Percentiles rank a stretch among this genome's conserved stretches.
phyloP scores from a whole-genome alignment of 805 yeast species.

The Zygoascus biomembranicola region DNA sequence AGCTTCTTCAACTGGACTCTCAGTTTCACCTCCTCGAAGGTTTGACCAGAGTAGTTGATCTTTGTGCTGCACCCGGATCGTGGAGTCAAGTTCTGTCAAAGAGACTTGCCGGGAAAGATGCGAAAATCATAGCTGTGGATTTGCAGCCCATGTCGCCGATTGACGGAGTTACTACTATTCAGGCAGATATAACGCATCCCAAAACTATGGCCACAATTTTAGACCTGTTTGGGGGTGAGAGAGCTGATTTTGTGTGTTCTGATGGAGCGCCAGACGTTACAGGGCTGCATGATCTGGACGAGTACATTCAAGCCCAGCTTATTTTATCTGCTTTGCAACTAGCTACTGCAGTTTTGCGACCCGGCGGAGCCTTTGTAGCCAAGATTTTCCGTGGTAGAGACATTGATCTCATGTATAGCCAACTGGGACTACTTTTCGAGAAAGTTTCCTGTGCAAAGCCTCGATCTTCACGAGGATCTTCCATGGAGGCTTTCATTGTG shows the following conservation, averaged over 20 bases:
- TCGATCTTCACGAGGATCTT: conserved; percentile 88
- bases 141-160: conserved; percentile 97
- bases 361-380: conserved; percentile 92
- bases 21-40: conserved; percentile 74
- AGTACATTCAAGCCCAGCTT: conserved; percentile 91
- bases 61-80: conserved; percentile 98
- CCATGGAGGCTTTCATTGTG: conserved; percentile 88
- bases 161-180: conserved; percentile 80
- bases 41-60: conserved; percentile 79
- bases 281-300: conserved; percentile 93
- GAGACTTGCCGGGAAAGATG: conserved; percentile 34
- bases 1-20: conserved; percentile 81
- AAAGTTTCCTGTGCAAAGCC: conserved; percentile 94
- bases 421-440: conserved; percentile 76
- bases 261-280: conserved; percentile 99
- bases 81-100: conserved; percentile 94
- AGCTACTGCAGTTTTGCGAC: conserved; percentile 79
- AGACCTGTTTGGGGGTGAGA: conserved; percentile 79
- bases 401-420: conserved; percentile 89
- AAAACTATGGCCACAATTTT: conserved; percentile 68
- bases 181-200: conserved; percentile 97
- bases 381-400: conserved; percentile 95
- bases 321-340: conserved; percentile 85
- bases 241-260: conserved; percentile 91
- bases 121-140: conserved; percentile 89